These are phyloP conservation scores for Eucalyptus tenuipes DNA, from an alignment of 345 rosid genomes.

Conservation along the genomic window DNA sequence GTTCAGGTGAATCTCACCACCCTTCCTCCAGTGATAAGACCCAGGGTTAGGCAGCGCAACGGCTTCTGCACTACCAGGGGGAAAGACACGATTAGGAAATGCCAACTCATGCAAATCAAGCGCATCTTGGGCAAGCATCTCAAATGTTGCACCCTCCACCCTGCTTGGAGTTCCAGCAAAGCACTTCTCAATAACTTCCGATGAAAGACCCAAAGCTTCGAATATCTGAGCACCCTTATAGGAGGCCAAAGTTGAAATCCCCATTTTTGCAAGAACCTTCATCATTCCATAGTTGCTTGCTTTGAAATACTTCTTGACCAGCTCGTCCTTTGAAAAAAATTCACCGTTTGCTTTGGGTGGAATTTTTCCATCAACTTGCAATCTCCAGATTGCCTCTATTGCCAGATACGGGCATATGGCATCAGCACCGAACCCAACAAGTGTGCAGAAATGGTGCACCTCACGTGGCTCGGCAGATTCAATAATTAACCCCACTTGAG, in stretches of 20 bases:
- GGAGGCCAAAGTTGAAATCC: constrained; percentile 94
- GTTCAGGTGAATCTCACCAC: constrained; percentile 93
- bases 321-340: constrained; percentile 75
- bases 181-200: constrained; percentile 94
- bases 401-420: constrained; percentile 96
- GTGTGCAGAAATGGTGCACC: constrained; percentile 98
- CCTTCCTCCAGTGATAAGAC: constrained; percentile 97
- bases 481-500: constrained; percentile 77
- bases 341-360: constrained; percentile 82
- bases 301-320: constrained; percentile 84
- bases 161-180: constrained; percentile 99
- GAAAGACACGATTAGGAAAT: constrained; percentile 53
- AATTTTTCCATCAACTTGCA: constrained; percentile 93
- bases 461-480: constrained; percentile 99
- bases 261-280: constrained; percentile 99
- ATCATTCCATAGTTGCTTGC: constrained; percentile 99
- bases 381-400: constrained; percentile 70
- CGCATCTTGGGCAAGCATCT: constrained; percentile 88
- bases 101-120: constrained; percentile 85
- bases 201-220: constrained; percentile 96
- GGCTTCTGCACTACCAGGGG: constrained; percentile 98
- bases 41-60: constrained; percentile 91
- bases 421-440: constrained; percentile 96
- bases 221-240: constrained; percentile 99
- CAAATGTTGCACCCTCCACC: constrained; percentile 98